A percentile compares a stretch with the other conserved stretches of the same genome.
These are phyloP conservation scores for Coemansia sp. DNA, from an alignment of 192 early-diverging fungal species.

Conservation along the genomic window DNA sequence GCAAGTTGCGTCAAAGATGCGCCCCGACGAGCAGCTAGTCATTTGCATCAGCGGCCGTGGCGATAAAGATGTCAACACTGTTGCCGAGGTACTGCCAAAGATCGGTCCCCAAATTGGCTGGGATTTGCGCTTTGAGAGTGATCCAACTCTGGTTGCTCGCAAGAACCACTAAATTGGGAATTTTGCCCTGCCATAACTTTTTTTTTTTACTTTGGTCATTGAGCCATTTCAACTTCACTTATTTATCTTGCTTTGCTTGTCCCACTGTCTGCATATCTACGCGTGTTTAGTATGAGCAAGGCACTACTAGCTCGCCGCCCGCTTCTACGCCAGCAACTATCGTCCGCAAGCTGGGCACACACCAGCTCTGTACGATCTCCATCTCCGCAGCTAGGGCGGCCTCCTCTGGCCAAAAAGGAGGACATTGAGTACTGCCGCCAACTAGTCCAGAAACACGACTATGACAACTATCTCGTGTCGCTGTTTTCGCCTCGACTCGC, in stretches of 20 bases:
- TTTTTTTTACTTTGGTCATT: background rate
- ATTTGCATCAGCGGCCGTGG: slow-evolving; percentile 91
- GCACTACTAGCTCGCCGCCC: background rate
- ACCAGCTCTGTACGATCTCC: background rate
- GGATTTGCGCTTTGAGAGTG: slow-evolving; percentile 66
- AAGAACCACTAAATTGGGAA: background rate
- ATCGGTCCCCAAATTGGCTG: slow-evolving; percentile 88
- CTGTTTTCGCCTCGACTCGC: slow-evolving; percentile 71
- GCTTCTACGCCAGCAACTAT: background rate
- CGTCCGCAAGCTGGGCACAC: background rate
- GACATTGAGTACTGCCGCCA: slow-evolving; percentile 48
- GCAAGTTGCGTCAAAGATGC: slow-evolving; percentile 72
- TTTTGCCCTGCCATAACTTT: background rate
- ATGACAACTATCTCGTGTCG: slow-evolving; percentile 74
- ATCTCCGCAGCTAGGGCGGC: background rate
- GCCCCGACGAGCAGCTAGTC: slow-evolving; percentile 76
- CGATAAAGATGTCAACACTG: slow-evolving; percentile 96
- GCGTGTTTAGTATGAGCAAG: background rate
- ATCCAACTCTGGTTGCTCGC: slow-evolving; percentile 34
- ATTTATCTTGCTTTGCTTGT: background rate
- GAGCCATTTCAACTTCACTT: background rate
- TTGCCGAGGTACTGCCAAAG: slow-evolving; percentile 85
- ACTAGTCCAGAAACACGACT: slow-evolving; percentile 61
- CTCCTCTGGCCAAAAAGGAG: slow-evolving; percentile 9
- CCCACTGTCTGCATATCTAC: background rate